Conservation (phyloP, 305 asterid genomes). For the Fraxinus floribunda region DNA sequence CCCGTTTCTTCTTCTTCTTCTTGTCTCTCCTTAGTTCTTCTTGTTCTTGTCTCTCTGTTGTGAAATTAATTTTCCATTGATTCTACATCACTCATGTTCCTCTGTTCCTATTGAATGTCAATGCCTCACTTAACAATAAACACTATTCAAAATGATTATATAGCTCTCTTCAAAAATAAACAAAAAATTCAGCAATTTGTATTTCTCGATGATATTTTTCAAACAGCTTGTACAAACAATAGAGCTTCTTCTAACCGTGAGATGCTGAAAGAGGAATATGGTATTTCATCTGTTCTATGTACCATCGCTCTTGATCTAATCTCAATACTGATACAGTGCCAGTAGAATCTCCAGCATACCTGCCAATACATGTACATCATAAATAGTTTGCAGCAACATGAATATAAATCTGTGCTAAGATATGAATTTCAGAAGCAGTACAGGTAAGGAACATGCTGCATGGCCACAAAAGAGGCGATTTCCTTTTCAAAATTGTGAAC, state of each 20-base stretch:
- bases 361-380: conserved; percentile 32
- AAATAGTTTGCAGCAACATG: conserved; percentile 13
- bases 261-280: conserved; percentile 69
- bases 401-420: conserved; percentile 3
- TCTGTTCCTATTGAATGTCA: background rate
- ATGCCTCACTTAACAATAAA: background rate
- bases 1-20: no score
- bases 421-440: conserved; percentile 27
- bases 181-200: background rate
- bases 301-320: conserved; percentile 45
- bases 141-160: background rate
- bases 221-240: background rate
- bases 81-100: background rate
- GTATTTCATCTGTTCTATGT: conserved; percentile 69
- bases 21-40: no score
- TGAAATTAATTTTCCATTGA: no score
- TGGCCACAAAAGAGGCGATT: conserved; percentile 56
- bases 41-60: no score
- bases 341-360: conserved; percentile 72
- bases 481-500: conserved; percentile 58
- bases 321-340: conserved; percentile 67
- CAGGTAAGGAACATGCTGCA: conserved; percentile 67
- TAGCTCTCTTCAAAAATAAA: background rate
- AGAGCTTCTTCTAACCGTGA: conserved; percentile 50
- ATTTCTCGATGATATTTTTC: background rate